Base-by-base conservation (phyloP, 371 early-diverging fungal species). In the Globomyces sp. region DNA sequence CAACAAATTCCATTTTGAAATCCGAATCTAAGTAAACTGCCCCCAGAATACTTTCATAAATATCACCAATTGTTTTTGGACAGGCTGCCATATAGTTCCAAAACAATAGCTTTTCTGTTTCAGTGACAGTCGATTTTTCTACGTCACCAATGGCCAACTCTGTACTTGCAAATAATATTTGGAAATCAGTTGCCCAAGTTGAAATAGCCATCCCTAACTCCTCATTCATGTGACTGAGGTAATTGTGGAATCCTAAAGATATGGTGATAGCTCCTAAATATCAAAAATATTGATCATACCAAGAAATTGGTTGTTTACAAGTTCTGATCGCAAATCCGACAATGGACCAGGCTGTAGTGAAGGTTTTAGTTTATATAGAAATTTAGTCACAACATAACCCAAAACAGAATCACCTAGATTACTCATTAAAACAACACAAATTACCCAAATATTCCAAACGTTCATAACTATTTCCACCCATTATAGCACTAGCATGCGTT, bases 41-140 rank as follows among this genome's bases (percentile, higher is more conserved):
- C 1, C 98, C 98, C 2, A 95, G 52, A 65, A 91, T 80, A 64
- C 92, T 87, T 79, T 97, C 98, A 9, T 91, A 83, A 0, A 95
- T 76, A 80, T 97, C 97, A 2, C 91, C 89, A 47, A 92, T 71
- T 0, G 90, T 88, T 67, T 97, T 97, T 34, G 98, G 98, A 4
- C 92, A 84, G 0, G 64, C 8, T 4, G 70, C 68, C 11, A 75
- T 11, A 11, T 49, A 39, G 10, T 66, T 70, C 80, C 77, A 77
- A 42, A 69, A 76, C n/a, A 75, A 63, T n/a, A 64, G 2, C 8
- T 5, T 10, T 3, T 60, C 61, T 8, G 61, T 6, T 24, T 6
- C 3, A 6, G 5, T 5, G 45, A 6, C 37, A 2, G 11, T 44
- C 11, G 4, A 3, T 60, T 24, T 24, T 24, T 24, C 24, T 24